Base-by-base conservation (phyloP, 73 alveolate genomes). In the Paramecium bursaria region DNA sequence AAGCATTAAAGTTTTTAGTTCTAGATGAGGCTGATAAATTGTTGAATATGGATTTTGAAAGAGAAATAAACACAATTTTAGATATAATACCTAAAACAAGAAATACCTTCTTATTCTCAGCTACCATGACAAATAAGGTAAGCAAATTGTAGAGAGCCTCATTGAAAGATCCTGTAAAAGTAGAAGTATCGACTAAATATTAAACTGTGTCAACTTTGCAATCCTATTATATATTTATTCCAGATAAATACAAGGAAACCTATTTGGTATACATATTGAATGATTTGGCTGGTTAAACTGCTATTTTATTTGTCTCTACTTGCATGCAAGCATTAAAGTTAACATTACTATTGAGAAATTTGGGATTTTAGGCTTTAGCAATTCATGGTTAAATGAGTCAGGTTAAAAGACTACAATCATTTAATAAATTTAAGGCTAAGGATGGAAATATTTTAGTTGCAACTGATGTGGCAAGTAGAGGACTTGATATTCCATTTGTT, bases 121-220 rank as follows among this genome's bases (percentile, higher is more conserved):
- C 99, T 6, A 98, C 99, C 1, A 98, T 98, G 99, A 98, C 99
- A 15, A 87, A 94, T 53, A 98, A 98, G 88, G 99, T 93, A 0
- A 91, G 95, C 26, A 86, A 85, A 80, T 33, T 73, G 15, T 15
- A 90, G 31, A 52, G 86, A 35, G 75, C 85, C 22, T 50, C 76
- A 25, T 48, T 87, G 14, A 75, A 35, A 39, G 90, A 86, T 57
- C 87, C 82, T n/a, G 91, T 55, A 52, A 76, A 80, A 88, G 74
- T 54, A 13, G 86, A 73, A 80, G 90, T 60, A 21, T 95, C 87
- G 55, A 57, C 90, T 60, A 91, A 87, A 53, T 77, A 75, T 90
- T 88, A 86, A 88, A 87, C 91, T 48, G 94, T 91, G 51, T 85
- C 96, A 57, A 94, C 91, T 73, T 91, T 96, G 39, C 86, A 73